phyloP scores from a whole-genome alignment of 345 rosid genomes.

The Citrus medica region DNA sequence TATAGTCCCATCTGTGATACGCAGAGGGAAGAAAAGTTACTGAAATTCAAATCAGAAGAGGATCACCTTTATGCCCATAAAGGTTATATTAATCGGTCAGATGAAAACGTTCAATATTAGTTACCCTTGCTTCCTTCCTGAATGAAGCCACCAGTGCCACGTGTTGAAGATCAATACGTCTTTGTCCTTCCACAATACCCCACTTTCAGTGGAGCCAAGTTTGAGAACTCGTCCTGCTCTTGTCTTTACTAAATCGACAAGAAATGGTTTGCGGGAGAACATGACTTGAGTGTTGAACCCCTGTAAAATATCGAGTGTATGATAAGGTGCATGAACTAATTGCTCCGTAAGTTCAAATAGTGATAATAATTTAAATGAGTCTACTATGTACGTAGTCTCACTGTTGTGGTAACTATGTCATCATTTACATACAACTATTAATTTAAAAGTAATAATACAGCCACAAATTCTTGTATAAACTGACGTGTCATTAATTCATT shows the following conservation, averaged over 20 bases:
- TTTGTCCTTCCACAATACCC: conserved; percentile 46
- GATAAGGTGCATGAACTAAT: background rate
- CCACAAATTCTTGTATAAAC: too few relatives aligned
- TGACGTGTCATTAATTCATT: too few relatives aligned
- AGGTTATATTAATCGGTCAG: too few relatives aligned
- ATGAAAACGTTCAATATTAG: too few relatives aligned
- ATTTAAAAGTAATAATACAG: too few relatives aligned
- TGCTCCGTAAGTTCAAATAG: too few relatives aligned
- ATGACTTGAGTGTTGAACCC: conserved; percentile 35
- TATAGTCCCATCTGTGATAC: conserved; percentile 54
- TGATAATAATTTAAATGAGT: too few relatives aligned
- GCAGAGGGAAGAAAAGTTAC: conserved; percentile 23
- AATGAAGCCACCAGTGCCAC: conserved; percentile 98
- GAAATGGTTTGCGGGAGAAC: conserved; percentile 67
- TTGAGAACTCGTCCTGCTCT: conserved; percentile 42
- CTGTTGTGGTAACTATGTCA: background rate
- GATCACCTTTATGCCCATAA: too few relatives aligned
- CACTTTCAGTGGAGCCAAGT: conserved; percentile 52
- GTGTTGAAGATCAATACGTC: conserved; percentile 67
- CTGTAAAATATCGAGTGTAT: conserved; percentile 24
- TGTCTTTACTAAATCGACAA: conserved; percentile 52
- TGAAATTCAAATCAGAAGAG: too few relatives aligned
- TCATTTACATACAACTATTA: background rate
- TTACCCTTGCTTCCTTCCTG: conserved; percentile 21
- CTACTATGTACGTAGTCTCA: too few relatives aligned